Percentiles rank a stretch among this genome's conserved stretches.
Conservation (phyloP, 345 rosid genomes). For the Acer yangbiense region DNA sequence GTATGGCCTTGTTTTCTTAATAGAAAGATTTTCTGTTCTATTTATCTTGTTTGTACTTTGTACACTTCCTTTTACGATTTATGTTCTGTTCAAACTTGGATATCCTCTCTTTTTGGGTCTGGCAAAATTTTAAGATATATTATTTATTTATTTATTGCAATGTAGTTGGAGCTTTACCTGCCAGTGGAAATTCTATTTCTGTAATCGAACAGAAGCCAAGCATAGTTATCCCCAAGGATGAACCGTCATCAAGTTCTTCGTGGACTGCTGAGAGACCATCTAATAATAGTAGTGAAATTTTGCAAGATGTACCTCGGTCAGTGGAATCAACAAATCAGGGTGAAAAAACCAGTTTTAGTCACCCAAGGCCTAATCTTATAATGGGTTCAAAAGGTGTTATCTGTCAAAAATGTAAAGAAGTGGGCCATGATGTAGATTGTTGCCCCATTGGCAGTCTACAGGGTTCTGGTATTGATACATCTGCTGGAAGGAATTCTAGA, state of each 20-base stretch:
- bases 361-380: slow-evolving; percentile 43
- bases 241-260: slow-evolving; percentile 59
- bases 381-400: slow-evolving; percentile 45
- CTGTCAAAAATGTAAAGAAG: slow-evolving; percentile 59
- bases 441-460: slow-evolving; percentile 42
- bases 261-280: slow-evolving; percentile 49
- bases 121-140: slow-evolving; percentile 8
- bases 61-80: neutral
- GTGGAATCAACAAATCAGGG: slow-evolving; percentile 54
- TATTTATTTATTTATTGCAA: neutral
- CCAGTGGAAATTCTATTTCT: slow-evolving; percentile 40
- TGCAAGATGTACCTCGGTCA: slow-evolving; percentile 55
- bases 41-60: neutral
- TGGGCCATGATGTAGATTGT: slow-evolving; percentile 61
- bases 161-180: slow-evolving; percentile 52
- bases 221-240: slow-evolving; percentile 58
- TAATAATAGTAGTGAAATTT: slow-evolving; percentile 42
- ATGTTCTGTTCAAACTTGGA: neutral
- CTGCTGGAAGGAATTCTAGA: slow-evolving; percentile 47
- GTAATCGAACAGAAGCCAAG: slow-evolving; percentile 51
- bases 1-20: slow-evolving; percentile 42
- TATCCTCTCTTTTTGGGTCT: slow-evolving; percentile 4
- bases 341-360: slow-evolving; percentile 57
- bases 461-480: slow-evolving; percentile 48
- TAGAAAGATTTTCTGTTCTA: neutral